Percentiles rank a stretch among this genome's conserved stretches.
phyloP scores from a whole-genome alignment of 495 filamentous ascomycete genomes.

The Chaetomium tenue region DNA sequence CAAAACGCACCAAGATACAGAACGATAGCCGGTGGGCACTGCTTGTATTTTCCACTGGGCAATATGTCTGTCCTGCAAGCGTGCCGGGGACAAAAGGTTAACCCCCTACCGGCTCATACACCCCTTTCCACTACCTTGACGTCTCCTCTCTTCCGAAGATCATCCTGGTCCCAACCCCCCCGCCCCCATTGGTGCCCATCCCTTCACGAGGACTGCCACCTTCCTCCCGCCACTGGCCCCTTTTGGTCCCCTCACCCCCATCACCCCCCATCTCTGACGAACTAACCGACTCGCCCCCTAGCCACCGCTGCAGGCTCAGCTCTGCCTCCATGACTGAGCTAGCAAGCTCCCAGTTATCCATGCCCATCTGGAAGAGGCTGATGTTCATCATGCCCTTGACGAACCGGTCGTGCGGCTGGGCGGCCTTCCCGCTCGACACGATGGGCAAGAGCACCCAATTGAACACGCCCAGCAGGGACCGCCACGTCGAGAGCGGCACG shows the following conservation, averaged over 20 bases:
- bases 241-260: not conserved
- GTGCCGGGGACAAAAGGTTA: not conserved
- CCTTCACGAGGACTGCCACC: not conserved
- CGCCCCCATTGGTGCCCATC: not conserved
- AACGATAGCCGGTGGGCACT: no score
- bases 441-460: conserved; percentile 32
- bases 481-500: conserved; percentile 37
- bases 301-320: conserved; percentile 35
- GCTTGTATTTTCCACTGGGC: no score
- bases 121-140: not conserved
- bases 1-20: not conserved
- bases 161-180: not conserved
- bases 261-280: not conserved
- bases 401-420: conserved; percentile 31
- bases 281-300: conserved; percentile 19
- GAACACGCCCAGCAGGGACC: conserved; percentile 37
- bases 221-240: not conserved
- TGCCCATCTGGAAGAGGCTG: conserved; percentile 36
- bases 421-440: conserved; percentile 17
- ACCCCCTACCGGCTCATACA: not conserved
- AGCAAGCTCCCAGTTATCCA: conserved; percentile 43
- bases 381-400: conserved; percentile 37
- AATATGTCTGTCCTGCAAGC: not conserved
- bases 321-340: conserved; percentile 28
- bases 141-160: not conserved